A percentile compares a stretch with the other conserved stretches of the same genome.
Conservation (phyloP, 345 rosid species). For the Sapria himalayana region DNA sequence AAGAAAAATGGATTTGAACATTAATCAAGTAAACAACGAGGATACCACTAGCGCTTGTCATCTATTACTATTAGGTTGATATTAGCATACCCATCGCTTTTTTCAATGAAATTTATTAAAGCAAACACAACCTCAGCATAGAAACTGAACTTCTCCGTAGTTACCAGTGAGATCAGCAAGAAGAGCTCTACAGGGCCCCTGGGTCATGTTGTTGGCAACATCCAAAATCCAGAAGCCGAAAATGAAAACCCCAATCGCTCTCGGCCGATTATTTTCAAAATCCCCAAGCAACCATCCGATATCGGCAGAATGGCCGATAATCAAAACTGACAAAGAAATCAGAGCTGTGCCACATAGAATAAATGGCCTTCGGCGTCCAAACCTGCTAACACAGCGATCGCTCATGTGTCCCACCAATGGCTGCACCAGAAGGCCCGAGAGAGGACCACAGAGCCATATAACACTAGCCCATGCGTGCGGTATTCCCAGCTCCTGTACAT, state of each 20-base stretch:
- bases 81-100: too few relatives aligned
- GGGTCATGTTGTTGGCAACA: slow-evolving; percentile 82
- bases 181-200: slow-evolving; percentile 90
- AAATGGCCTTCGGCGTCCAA: slow-evolving; percentile 86
- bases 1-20: too few relatives aligned
- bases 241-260: slow-evolving; percentile 56
- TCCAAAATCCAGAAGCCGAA: slow-evolving; percentile 92
- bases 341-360: slow-evolving; percentile 38
- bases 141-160: too few relatives aligned
- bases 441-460: slow-evolving; percentile 95
- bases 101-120: too few relatives aligned
- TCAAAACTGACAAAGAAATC: slow-evolving; percentile 39
- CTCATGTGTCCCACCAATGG: slow-evolving; percentile 86
- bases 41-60: too few relatives aligned
- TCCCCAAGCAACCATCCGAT: slow-evolving; percentile 83
- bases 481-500: slow-evolving; percentile 92
- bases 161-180: slow-evolving; percentile 92
- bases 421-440: slow-evolving; percentile 75
- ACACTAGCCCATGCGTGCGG: slow-evolving; percentile 94
- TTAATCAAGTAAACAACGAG: too few relatives aligned
- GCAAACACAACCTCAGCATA: too few relatives aligned
- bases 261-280: slow-evolving; percentile 26
- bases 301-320: slow-evolving; percentile 73
- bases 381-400: slow-evolving; percentile 63
- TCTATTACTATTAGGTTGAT: too few relatives aligned